Evolutionary conservation across 352 stramenopile species (phyloP), one percentile per base, ranked within the genome.

Genomic region (Phytophthora colocasiae): DNA sequence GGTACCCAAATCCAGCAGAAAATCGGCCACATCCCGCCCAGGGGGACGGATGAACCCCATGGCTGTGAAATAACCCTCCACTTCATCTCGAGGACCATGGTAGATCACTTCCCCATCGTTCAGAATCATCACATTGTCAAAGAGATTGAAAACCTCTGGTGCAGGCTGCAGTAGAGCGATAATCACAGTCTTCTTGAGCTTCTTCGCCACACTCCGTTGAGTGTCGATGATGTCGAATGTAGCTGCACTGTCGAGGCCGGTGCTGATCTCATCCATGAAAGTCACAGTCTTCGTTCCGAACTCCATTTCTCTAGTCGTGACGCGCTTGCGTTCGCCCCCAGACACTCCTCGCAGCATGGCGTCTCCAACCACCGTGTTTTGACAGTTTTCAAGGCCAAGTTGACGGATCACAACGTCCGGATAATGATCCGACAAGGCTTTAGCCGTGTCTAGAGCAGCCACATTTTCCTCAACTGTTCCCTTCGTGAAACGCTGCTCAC

Each of bases 261-360:
- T 87, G 31, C 71, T 83, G 78, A 87, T 81, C 58, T 87, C 73
- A 71, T 98, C 92, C 63, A 97, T 81, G 15, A 97, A 56, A 7
- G 87, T 60, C 27, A 93, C 73, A 2, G 58, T 57, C n/a, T 90
- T 86, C 62, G 86, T 72, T 1, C 86, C 93, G 9, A 97, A 79
- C 48, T 97, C 71, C 68, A 96, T 92, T 40, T 91, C 90, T 15
- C 81, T 87, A 38, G 91, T 90, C 56, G 93, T 97, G 17, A 96
- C 80, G 17, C 92, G 76, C 71, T 97, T 97, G 61, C 83, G 85
- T 69, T 98, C 92, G 26, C 92, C 90, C 44, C 92, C 92, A 7
- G 74, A 91, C 11, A 96, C 71, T n/a, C 79, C 80, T 14, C 80
- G 75, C 15, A 84, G 32, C 69, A 86, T 86, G 29, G 38, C 75